Evolutionary conservation across 495 filamentous ascomycete species (phyloP).

Genomic region (Lophium mytilinum): DNA sequence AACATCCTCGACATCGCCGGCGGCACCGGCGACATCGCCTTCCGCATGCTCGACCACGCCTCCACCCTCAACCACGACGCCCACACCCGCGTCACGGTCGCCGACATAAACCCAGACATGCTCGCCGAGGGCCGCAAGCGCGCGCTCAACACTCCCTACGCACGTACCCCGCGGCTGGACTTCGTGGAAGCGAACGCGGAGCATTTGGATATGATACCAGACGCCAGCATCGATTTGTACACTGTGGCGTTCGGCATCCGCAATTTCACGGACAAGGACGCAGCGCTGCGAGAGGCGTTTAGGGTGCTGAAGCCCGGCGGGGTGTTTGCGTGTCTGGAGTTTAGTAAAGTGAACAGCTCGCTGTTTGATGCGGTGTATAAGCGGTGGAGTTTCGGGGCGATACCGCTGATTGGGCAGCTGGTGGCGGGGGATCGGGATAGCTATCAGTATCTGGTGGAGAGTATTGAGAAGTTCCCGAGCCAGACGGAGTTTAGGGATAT

Average conservation of each 20-base stretch:
- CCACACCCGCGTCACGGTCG: slow-evolving; percentile 72
- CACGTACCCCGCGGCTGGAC: slow-evolving; percentile 47
- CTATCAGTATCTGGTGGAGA: slow-evolving; percentile 98
- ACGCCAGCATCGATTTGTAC: slow-evolving; percentile 73
- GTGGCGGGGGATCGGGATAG: slow-evolving; percentile 91
- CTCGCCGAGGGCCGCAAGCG: slow-evolving; percentile 78
- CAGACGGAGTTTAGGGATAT: slow-evolving; percentile 78
- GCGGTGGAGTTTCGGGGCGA: slow-evolving; percentile 89
- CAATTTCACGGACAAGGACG: slow-evolving; percentile 84
- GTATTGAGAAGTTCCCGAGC: slow-evolving; percentile 85
- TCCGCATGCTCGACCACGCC: slow-evolving; percentile 88
- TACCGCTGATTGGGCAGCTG: slow-evolving; percentile 89
- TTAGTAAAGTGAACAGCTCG: slow-evolving; percentile 67
- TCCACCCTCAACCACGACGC: slow-evolving; percentile 74
- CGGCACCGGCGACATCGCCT: slow-evolving; percentile 96
- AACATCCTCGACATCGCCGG: slow-evolving; percentile 95
- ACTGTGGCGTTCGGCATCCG: slow-evolving; percentile 97
- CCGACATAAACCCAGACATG: slow-evolving; percentile 95
- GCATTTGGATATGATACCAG: slow-evolving; percentile 54
- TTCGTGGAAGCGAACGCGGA: slow-evolving; percentile 94
- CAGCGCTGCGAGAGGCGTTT: slow-evolving; percentile 70
- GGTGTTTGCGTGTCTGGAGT: slow-evolving; percentile 95
- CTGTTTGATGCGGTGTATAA: slow-evolving; percentile 85
- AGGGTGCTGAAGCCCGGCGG: slow-evolving; percentile 90
- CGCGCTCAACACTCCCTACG: slow-evolving; percentile 51